Evolutionary conservation across 768 basidiomycete genomes (phyloP).

Genomic region (Tremella mesenterica): DNA sequence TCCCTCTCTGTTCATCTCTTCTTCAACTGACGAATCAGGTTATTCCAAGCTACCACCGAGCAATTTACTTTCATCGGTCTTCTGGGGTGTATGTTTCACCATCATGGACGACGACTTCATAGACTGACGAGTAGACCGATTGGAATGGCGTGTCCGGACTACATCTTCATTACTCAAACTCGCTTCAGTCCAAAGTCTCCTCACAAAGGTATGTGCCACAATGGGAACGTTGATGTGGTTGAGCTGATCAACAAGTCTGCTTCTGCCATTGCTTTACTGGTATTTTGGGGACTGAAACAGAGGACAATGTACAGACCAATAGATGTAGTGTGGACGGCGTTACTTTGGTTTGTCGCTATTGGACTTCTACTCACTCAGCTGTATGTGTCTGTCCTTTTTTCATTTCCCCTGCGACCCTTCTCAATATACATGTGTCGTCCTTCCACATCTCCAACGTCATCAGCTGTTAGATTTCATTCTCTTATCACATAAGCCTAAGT

Average conservation of each 20-base stretch:
- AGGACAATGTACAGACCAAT: conserved; percentile 14
- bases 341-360: conserved; percentile 21
- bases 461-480: too few species aligned
- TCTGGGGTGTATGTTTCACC: conserved; percentile 17
- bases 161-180: conserved; percentile 16
- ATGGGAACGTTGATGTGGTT: neutral
- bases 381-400: conserved; percentile 45
- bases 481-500: neutral
- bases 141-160: conserved; percentile 15
- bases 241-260: conserved; percentile 10
- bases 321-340: conserved; percentile 17
- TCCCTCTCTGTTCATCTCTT: neutral
- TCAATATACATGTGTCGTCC: neutral
- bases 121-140: conserved; percentile 13
- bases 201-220: conserved; percentile 19
- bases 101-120: neutral
- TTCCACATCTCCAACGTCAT: neutral
- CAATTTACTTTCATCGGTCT: conserved; percentile 27
- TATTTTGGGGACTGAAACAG: conserved; percentile 29
- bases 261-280: conserved; percentile 19
- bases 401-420: conserved; percentile 46
- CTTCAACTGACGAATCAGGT: conserved; percentile 6
- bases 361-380: conserved; percentile 27
- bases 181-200: conserved; percentile 21
- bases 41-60: conserved; percentile 34